Evolutionary conservation across 1,284 basidiomycete species (phyloP), one percentile per base, ranked within the genome.

Genomic region (Cryptococcus sp.): DNA sequence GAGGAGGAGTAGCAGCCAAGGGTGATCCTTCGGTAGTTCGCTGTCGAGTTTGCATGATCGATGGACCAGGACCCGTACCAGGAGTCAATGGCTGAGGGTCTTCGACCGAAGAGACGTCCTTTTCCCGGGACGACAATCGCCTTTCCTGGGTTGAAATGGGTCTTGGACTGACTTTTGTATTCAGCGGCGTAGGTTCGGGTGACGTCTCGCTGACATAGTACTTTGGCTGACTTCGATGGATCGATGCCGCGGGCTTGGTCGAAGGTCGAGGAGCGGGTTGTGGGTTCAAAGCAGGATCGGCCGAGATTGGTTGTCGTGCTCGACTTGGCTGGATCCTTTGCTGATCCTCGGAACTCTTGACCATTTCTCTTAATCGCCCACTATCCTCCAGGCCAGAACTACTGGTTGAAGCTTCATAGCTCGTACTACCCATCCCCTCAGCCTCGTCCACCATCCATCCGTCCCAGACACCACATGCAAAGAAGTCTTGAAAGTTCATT

Each of bases 401-500:
- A 49, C 64, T 66, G 7, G 69, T 71, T 1, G 70, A 70, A 2
- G 58, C 66, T 14, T 72, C 70, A 13, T 68, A 53, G 50, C 61
- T 63, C 32, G 61, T 52, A 14, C 21, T 14, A 4, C 60, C 63
- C 46, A 66, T 65, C 16, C 62, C 67, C n/a, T 61, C 62, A 4
- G 57, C 60, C 25, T 55, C 59, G 76, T 81, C 61, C 71, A 80
- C 86, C 75, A 87, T 89, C 41, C 83, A 85, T 56, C 85, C 87
- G n/a, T 83, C 85, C 67, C 91, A 79, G 7, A 88, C 88, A n/a
- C 80, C 81, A 58, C 85, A 86, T 40, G 79, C 79, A 69, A 98
- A 98, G 75, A 98, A 97, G 45, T 92, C 88, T 11, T 94, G 89
- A 64, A 94, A 98, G 56, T 81, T 85, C 48, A 91, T 86, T 3